Conservation (phyloP, 768 basidiomycete genomes). For the Russula sp. region DNA sequence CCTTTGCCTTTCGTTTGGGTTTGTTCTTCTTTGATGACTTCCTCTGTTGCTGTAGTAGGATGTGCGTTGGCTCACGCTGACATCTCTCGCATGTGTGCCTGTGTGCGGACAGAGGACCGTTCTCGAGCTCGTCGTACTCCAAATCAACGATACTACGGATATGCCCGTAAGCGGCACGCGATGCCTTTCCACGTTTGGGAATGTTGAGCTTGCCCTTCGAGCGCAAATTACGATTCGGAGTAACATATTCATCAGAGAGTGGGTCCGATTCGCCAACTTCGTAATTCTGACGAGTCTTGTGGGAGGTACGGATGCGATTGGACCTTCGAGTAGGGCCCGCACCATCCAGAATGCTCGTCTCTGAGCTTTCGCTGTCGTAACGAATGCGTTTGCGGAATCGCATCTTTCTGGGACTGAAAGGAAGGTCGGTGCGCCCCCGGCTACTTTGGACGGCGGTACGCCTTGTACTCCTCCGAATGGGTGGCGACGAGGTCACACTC, state of each 20-base stretch:
- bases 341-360: constrained; percentile 23
- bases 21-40: constrained; percentile 37
- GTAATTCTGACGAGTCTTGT: constrained; percentile 33
- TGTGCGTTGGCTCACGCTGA: constrained; percentile 51
- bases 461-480: constrained; percentile 20
- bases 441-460: constrained; percentile 9
- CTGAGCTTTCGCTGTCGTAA: constrained; percentile 36
- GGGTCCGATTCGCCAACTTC: constrained; percentile 23
- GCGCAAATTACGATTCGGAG: constrained; percentile 37
- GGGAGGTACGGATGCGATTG: constrained; percentile 39
- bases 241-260: constrained; percentile 12
- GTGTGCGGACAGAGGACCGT: constrained; percentile 51
- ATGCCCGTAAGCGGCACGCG: constrained; percentile 46
- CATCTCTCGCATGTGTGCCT: constrained; percentile 69
- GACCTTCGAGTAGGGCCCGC: constrained; percentile 39
- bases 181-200: constrained; percentile 31
- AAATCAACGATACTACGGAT: constrained; percentile 41
- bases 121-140: constrained; percentile 47
- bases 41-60: constrained; percentile 35
- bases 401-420: constrained; percentile 65
- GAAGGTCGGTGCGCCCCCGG: constrained; percentile 36
- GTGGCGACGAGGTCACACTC: constrained; percentile 2
- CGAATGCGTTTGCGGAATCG: constrained; percentile 36
- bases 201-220: constrained; percentile 27
- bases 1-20: constrained; percentile 35